These are phyloP conservation scores for Talinum fruticosum DNA, from an alignment of 148 eudicot species.

Conservation along the genomic window DNA sequence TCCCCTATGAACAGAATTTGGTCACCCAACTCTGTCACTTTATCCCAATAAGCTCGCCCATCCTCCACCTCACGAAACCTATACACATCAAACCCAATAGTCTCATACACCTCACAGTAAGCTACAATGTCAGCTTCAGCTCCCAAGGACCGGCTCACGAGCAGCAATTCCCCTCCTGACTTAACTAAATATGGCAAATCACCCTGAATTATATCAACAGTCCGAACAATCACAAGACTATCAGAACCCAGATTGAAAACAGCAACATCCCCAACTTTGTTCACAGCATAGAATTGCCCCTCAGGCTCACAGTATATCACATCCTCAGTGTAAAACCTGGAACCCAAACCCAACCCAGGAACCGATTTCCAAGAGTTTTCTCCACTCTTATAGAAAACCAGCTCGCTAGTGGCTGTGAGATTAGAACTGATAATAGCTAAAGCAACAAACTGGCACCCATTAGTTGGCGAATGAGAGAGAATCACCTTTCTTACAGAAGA, in stretches of 20 bases:
- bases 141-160: slow-evolving; percentile 46
- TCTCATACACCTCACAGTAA: slow-evolving; percentile 37
- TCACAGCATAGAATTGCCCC: slow-evolving; percentile 54
- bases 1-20: slow-evolving; percentile 54
- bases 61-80: slow-evolving; percentile 31
- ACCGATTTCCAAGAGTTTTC: slow-evolving; percentile 49
- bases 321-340: slow-evolving; percentile 50
- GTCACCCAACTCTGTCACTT: slow-evolving; percentile 45
- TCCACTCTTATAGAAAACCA: slow-evolving; percentile 52
- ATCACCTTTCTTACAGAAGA: slow-evolving; percentile 50
- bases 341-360: slow-evolving; percentile 27
- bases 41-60: slow-evolving; percentile 46
- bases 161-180: slow-evolving; percentile 33
- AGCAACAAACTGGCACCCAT: slow-evolving; percentile 30
- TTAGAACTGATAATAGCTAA: slow-evolving; percentile 37
- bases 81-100: slow-evolving; percentile 50
- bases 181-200: slow-evolving; percentile 66
- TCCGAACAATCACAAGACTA: slow-evolving; percentile 28
- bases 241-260: slow-evolving; percentile 36
- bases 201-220: slow-evolving; percentile 33
- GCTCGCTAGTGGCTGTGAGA: slow-evolving; percentile 31
- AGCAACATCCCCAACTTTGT: slow-evolving; percentile 49
- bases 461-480: slow-evolving; percentile 48
- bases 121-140: slow-evolving; percentile 30
- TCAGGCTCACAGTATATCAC: slow-evolving; percentile 38